Conservation (phyloP, 257 asterid genomes). For the Forsythia viridissima region DNA sequence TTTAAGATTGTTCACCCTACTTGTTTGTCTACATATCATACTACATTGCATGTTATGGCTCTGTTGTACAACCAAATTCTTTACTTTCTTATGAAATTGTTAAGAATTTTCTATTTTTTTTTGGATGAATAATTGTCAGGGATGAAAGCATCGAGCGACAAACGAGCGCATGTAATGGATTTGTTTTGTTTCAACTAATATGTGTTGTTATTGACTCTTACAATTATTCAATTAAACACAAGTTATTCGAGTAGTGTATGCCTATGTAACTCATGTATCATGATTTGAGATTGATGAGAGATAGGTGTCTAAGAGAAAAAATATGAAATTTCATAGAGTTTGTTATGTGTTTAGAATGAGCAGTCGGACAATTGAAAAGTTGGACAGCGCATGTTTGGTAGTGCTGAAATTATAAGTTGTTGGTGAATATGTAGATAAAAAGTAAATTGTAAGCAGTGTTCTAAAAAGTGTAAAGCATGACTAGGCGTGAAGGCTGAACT, state of each 20-base stretch:
- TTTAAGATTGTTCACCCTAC: not conserved
- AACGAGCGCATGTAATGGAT: not conserved
- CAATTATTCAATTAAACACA: too few relatives aligned
- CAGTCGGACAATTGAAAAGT: slow-evolving; percentile 25
- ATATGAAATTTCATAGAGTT: too few relatives aligned
- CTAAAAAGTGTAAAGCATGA: too few relatives aligned
- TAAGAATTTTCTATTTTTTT: not conserved
- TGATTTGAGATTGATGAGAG: slow-evolving; percentile 29
- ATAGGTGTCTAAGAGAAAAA: slow-evolving; percentile 9
- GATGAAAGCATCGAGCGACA: too few relatives aligned
- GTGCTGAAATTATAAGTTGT: too few relatives aligned
- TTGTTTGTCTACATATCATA: not conserved
- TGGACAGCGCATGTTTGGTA: too few relatives aligned
- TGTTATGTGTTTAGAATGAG: slow-evolving; percentile 19
- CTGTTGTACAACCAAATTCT: slow-evolving; percentile 20
- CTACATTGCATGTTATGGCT: not conserved
- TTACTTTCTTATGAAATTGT: not conserved
- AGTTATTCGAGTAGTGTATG: not conserved
- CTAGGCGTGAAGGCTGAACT: too few relatives aligned
- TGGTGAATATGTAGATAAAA: too few relatives aligned
- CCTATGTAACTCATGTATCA: not conserved
- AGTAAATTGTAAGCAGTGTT: too few relatives aligned
- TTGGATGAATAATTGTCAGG: not conserved
- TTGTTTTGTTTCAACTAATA: not conserved
- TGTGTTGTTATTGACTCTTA: not conserved